Base-by-base conservation (phyloP, 805 yeast species). In the Millerozyma acaciae region DNA sequence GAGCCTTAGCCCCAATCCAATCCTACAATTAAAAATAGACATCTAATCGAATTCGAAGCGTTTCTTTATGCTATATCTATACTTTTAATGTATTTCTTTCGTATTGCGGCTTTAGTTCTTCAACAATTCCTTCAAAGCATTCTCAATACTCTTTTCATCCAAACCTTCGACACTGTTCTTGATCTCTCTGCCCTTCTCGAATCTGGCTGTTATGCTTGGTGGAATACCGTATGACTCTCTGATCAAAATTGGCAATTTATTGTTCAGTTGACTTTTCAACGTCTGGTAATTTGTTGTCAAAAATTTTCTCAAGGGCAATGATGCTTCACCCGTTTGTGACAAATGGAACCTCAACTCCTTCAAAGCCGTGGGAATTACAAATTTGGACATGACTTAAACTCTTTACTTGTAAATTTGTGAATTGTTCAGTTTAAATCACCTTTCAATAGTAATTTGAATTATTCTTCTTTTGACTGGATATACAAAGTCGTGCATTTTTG, bases 281-380 rank as follows among this genome's bases (percentile, higher is more conserved):
- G 65, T 50, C n/a, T 83, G 78, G 58, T 85, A 85, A 50, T 78
- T 67, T 36, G 72, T 66, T 30, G 73, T 60, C 43, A 86, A 64
- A 51, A 81, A 86, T 12, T 74, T 61, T 58, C 86, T 77, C 47
- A 84, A 65, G 6, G 83, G 77, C 7, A 65, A 68, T 9, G 89
- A 76, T 4, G 85, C 76, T 42, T 76, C 76, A n/a, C 84, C 83
- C n/a, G 80, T 71, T 59, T 83, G 93, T 20, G 87, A 80, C 43
- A 85, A 68, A 52, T 85, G 87, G 62, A 84, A 82, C 59, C 95
- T 75, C 51, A 86, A 69, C 67, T 86, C 95, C 55, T 71, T 84
- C 44, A 85, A 71, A 8, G 84, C 73, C 21, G 62, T 55, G n/a
- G 80, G 75, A 37, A 68, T 50, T 21, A 62, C 59, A 40, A 57